Base-by-base conservation (phyloP, 306 rosid species). In the Prunus mongolica region DNA sequence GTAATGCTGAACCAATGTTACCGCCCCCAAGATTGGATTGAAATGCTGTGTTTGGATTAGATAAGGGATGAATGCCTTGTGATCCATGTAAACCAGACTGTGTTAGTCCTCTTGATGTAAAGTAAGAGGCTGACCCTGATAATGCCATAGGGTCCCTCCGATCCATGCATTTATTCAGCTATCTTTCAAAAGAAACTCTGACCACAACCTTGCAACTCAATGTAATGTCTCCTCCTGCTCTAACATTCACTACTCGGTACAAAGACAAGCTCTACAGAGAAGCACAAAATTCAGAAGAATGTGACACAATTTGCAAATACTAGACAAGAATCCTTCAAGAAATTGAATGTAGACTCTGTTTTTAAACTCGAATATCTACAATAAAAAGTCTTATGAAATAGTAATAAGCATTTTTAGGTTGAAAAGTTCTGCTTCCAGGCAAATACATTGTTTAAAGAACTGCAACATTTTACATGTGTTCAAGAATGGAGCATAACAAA, bases 131-230 rank as follows among this genome's bases (percentile, higher is more conserved):
- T 60, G 98, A 86, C 54, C 96, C 94, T 0, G 96, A 84, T 67
- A 93, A 79, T 72, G 89, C 84, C 91, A 90, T 89, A 67, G 84
- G 93, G 86, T 94, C 97, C 86, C 91, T 88, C 49, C 91, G 98
- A 90, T 94, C 98, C 98, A 94, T 93, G 95, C 91, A 91, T 88
- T 89, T 87, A 89, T 84, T 63, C 46, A 38, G 15, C 69, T 79
- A 76, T 75, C 81, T 80, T 81, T 77, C 76, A 61, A 83, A 46
- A 68, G 65, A 44, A 78, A 81, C 73, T 44, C 20, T 13, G 67
- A 78, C 63, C 75, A 62, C 82, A 65, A 81, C 65, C 24, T 78
- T 65, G 47, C 81, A 76, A 55, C 66, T 49, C 32, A 61, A 56
- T 13, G 56, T 79, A 65, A 62, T 66, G 45, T 77, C 81, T 25